Evolutionary conservation across 768 basidiomycete species (phyloP).

Genomic region (Amanita jacksonii): DNA sequence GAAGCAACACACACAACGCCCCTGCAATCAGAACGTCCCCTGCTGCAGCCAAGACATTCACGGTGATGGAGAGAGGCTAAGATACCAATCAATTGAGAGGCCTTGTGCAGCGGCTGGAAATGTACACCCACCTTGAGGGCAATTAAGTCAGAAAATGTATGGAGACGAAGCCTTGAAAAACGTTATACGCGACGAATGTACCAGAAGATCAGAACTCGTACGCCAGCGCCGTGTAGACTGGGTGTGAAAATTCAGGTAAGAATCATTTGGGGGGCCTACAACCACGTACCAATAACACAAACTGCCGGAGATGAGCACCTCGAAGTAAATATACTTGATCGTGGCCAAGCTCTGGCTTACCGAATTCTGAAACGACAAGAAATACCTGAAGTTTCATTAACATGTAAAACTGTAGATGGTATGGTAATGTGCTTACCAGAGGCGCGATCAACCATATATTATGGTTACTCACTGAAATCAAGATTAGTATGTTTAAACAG

Average conservation of each 20-base stretch:
- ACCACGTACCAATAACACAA: too few species aligned
- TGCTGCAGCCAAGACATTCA: conserved; percentile 33
- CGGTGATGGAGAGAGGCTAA: conserved; percentile 29
- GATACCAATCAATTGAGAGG: too few species aligned
- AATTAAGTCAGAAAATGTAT: conserved; percentile 25
- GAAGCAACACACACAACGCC: conserved; percentile 28
- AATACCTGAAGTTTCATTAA: conserved; percentile 8
- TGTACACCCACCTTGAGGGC: conserved; percentile 22
- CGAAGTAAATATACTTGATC: neutral
- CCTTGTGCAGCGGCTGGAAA: neutral
- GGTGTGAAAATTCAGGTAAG: neutral
- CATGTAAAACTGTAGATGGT: too few species aligned
- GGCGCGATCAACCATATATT: conserved; percentile 14
- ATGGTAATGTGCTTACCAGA: conserved; percentile 11
- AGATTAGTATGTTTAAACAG: neutral
- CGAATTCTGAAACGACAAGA: conserved; percentile 19
- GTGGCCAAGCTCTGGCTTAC: too few species aligned
- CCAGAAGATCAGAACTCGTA: conserved; percentile 17
- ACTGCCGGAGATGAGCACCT: too few species aligned
- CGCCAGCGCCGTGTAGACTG: conserved; percentile 29
- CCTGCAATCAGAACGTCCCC: conserved; percentile 37
- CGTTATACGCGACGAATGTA: neutral
- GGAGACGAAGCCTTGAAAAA: conserved; percentile 19
- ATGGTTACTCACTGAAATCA: conserved; percentile 18
- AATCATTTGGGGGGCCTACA: too few species aligned